Percentiles rank a stretch among this genome's conserved stretches.
These are phyloP conservation scores for Xylaria sp. DNA, from an alignment of 2,329 filamentous ascomycete species.

Conservation along the genomic window DNA sequence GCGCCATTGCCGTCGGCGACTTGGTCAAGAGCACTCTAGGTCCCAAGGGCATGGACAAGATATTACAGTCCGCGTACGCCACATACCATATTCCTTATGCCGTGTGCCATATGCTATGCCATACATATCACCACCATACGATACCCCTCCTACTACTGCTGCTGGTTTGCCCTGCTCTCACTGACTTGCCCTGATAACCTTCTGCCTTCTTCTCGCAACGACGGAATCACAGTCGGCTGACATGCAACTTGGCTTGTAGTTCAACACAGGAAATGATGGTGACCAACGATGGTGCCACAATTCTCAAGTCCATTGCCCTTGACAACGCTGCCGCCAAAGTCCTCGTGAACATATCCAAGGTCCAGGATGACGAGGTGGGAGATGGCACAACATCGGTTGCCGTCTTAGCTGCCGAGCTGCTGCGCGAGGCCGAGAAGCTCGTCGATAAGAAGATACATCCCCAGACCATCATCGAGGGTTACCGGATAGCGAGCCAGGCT, in stretches of 20 bases:
- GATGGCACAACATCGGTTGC: conserved; percentile 98
- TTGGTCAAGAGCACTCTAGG: conserved; percentile 97
- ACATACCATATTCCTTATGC: neutral
- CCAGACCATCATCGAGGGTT: conserved; percentile 99
- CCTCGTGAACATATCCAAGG: conserved; percentile 98
- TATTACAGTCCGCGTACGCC: conserved; percentile 89
- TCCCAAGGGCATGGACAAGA: conserved; percentile 99
- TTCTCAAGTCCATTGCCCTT: conserved; percentile 96
- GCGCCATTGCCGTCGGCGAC: conserved; percentile 96
- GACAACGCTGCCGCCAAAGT: conserved; percentile 99
- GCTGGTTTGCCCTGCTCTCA: neutral
- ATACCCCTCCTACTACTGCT: neutral
- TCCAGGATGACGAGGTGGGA: conserved; percentile 98
- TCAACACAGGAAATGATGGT: conserved; percentile 98
- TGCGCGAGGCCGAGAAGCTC: conserved; percentile 95
- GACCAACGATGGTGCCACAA: conserved; percentile 98
- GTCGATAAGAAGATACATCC: conserved; percentile 99
- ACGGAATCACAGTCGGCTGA: conserved; percentile 10
- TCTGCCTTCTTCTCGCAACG: neutral
- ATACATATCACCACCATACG: neutral
- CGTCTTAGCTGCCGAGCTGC: conserved; percentile 91
- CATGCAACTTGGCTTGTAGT: conserved; percentile 55
- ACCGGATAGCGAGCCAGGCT: conserved; percentile 93
- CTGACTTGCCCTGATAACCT: neutral
- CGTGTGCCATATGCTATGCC: neutral